Base-by-base conservation (phyloP, 257 asterid genomes). In the Cinchona pubescens region DNA sequence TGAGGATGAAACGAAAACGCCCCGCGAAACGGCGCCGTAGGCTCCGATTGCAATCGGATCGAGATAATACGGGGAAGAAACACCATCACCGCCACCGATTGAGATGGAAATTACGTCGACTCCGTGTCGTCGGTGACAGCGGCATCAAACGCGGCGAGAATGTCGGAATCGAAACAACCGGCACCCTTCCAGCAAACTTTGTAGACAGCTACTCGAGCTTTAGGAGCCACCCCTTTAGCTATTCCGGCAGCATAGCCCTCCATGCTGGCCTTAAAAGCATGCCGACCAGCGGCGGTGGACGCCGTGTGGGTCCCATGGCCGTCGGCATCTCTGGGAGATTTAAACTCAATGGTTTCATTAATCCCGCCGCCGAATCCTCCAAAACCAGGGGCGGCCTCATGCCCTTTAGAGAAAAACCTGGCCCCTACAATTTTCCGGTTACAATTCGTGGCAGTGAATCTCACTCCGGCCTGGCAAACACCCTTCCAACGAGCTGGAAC, bases 281-380 rank as follows among this genome's bases (percentile, higher is more conserved):
- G 63, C 2, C 99, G 80, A 0, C 99, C 99, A 21, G 97, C 98
- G n/a, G 99, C 99, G 15, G 99, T 95, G 40, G 97, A 90, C 11
- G 99, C 98, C 10, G 99, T 95, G 81, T 95, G 99, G 3, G 98
- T 95, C 15, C 99, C 99, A 19, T 95, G 99, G 4, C 99, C 99
- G 45, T 95, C 99, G 27, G 98, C 98, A 34, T 95, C 99, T 75
- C 99, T 80, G 8, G 99, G 86, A 46, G 99, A 95, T 62, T 75
- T 86, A 59, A 90, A 95, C 61, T 92, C 99, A 13, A 85, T 49
- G 2, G 98, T 95, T n/a, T 87, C 89, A 70, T 95, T 95, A 67
- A 95, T 92, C 30, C 92, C 93, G 5, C 93, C 96, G 6, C 83
- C 81, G 16, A 89, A 72, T 53, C 92, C 96, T 12, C 94, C 98